phyloP scores from a whole-genome alignment of 1,139 yeast species.

The Taphrina pruni region DNA sequence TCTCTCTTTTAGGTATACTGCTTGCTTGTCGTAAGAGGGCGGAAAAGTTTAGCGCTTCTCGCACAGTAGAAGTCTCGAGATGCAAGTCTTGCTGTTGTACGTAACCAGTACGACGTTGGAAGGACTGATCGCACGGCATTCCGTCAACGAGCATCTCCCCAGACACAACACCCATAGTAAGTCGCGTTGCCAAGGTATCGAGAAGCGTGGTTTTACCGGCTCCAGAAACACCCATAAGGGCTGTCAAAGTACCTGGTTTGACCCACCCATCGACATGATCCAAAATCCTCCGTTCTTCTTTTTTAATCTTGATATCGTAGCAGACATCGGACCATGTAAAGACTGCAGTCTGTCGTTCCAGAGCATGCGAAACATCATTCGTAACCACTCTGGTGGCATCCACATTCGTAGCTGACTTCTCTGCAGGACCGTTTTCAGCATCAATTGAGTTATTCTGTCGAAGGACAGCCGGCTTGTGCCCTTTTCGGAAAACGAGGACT shows the following conservation, averaged over 20 bases:
- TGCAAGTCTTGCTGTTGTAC: constrained; percentile 86
- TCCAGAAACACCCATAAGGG: constrained; percentile 86
- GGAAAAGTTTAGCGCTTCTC: constrained; percentile 75
- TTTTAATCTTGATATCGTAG: constrained; percentile 55
- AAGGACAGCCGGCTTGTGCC: constrained; percentile 17
- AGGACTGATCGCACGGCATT: constrained; percentile 67
- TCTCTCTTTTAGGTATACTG: constrained; percentile 61
- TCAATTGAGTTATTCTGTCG: constrained; percentile 5
- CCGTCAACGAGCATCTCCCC: constrained; percentile 81
- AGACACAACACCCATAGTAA: constrained; percentile 76
- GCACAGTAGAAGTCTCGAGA: constrained; percentile 73
- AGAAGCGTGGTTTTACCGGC: constrained; percentile 81
- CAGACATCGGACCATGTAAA: constrained; percentile 59
- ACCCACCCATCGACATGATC: constrained; percentile 69
- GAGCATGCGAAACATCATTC: constrained; percentile 37
- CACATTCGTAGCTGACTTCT: constrained; percentile 19
- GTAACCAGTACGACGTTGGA: constrained; percentile 82
- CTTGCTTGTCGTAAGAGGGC: constrained; percentile 76
- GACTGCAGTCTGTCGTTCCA: constrained; percentile 49
- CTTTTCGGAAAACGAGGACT: constrained; percentile 53
- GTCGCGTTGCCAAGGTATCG: constrained; percentile 77
- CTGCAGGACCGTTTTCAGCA: constrained; percentile 15
- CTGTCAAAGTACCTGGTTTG: constrained; percentile 79
- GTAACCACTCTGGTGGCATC: constrained; percentile 23
- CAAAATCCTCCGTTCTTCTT: constrained; percentile 59